Evolutionary conservation across 441 rosid genomes (phyloP).

Genomic region (Populus tomentosa): DNA sequence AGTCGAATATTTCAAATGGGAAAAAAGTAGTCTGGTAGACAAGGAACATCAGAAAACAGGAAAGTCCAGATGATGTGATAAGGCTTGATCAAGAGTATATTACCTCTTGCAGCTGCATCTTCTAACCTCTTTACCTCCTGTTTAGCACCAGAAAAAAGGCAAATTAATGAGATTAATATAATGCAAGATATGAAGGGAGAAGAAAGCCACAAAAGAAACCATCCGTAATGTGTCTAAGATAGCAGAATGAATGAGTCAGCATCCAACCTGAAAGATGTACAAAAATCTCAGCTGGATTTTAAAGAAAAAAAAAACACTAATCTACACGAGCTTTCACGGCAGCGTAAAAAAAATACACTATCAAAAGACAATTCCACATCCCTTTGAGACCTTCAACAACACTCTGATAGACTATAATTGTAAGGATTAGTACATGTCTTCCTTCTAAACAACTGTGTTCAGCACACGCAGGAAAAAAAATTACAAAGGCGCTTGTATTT

Average conservation of each 20-base stretch:
- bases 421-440: background rate
- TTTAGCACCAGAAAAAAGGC: conserved; percentile 13
- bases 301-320: background rate
- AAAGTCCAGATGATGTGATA: background rate
- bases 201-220: background rate
- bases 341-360: background rate
- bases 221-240: background rate
- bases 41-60: background rate
- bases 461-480: background rate
- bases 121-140: conserved; percentile 77
- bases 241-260: background rate
- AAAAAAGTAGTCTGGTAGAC: background rate
- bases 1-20: background rate
- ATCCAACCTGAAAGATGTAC: background rate
- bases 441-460: background rate
- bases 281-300: background rate
- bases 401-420: background rate
- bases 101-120: conserved; percentile 90
- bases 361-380: background rate
- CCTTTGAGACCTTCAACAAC: background rate
- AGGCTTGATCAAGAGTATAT: conserved; percentile 4
- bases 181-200: conserved; percentile 2
- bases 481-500: background rate
- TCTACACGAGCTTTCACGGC: background rate
- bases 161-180: conserved; percentile 8